Percentiles rank a stretch among this genome's conserved stretches.
Evolutionary conservation across 148 eudicot species (phyloP).

Genomic region (Vaccinium macrocarpon): DNA sequence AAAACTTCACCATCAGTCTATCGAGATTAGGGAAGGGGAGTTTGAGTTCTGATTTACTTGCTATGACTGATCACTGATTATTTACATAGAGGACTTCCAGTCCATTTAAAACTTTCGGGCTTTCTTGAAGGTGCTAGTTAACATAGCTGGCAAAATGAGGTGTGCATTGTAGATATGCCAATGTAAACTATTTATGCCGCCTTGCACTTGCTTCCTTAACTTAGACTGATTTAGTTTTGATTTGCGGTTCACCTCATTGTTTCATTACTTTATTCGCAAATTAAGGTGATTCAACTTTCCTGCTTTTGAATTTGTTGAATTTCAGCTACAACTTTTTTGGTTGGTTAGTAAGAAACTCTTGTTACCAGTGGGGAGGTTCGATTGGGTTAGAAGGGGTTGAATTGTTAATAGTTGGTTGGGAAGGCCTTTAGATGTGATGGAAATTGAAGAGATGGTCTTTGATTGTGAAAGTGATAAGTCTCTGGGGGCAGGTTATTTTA

Average conservation of each 20-base stretch:
- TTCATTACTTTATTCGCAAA: neutral
- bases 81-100: neutral
- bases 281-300: neutral
- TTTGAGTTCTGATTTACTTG: neutral
- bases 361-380: neutral
- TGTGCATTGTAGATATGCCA: no score
- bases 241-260: neutral
- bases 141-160: neutral
- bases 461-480: neutral
- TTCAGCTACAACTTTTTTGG: neutral
- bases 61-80: neutral
- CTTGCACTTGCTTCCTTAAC: no score
- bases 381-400: neutral
- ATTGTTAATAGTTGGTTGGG: neutral
- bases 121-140: conserved; percentile 2
- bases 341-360: neutral
- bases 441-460: neutral
- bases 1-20: neutral
- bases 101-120: neutral
- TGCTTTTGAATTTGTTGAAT: neutral
- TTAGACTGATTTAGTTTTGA: neutral
- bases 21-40: neutral
- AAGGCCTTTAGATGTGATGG: conserved; percentile 3
- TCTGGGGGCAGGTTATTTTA: neutral
- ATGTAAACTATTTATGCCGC: no score